Evolutionary conservation across 257 asterid genomes (phyloP), one percentile per base, ranked within the genome.

Genomic region (Ilex asprella): DNA sequence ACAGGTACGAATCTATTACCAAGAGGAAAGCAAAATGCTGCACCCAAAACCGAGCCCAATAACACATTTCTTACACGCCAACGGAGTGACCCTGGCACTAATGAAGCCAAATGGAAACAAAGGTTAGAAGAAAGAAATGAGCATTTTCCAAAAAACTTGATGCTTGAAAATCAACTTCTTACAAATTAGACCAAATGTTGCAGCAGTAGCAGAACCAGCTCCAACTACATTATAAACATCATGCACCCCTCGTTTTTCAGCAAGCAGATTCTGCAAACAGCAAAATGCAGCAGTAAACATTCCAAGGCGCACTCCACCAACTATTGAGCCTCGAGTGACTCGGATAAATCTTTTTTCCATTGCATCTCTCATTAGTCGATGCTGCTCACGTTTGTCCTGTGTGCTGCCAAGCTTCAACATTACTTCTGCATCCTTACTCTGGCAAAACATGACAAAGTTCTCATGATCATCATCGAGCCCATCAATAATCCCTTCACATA

Each of bases 391-490:
- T 79, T 93, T 93, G 67, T 93, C 97, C 29, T 95, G 78, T 16
- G 96, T 93, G 76, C 96, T 89, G 54, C 99, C 99, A 65, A 93
- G 95, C 94, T 87, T 93, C 82, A 93, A 65, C 96, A 89, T 78
- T 39, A 87, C 95, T 79, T 93, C 99, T 44, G 96, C 97, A 66
- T 93, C 99, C 78, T 93, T 93, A 77, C 99, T 87, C 99, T 88
- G 80, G 49, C 70, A 66, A 67, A 65, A 56, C 59, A 59, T 65
- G 67, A 74, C 35, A 63, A 39, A 8, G 5, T 35, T 8, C 41
- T 35, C 41, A 35, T 35, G 41, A 8, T 35, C 41, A 35, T 35
- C 41, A 35, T 35, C 41, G 8, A 35, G 8, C 8, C 41, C 41
- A 35, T 35, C 41, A 35, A 35, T 8, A 35, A 8, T 8, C 41